phyloP scores from a whole-genome alignment of 768 basidiomycete species.

The Lyophyllum atratum region DNA sequence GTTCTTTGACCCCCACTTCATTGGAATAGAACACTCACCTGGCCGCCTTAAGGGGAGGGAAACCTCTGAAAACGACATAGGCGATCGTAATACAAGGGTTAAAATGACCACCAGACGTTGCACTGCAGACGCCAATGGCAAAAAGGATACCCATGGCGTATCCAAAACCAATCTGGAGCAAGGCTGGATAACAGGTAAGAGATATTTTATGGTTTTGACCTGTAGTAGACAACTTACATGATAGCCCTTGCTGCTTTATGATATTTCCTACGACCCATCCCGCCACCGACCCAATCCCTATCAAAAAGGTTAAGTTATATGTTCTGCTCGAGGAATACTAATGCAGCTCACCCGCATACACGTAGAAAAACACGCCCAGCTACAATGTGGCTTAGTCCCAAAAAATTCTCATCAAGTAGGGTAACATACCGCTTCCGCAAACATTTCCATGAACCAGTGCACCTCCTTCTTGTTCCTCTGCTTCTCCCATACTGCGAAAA shows the following conservation, averaged over 20 bases:
- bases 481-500: slow-evolving; percentile 53
- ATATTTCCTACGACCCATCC: slow-evolving; percentile 50
- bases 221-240: slow-evolving; percentile 42
- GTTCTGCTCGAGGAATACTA: too few relatives aligned
- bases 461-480: slow-evolving; percentile 39
- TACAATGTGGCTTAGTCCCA: slow-evolving; percentile 22
- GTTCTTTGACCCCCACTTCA: neutral
- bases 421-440: slow-evolving; percentile 59
- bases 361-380: slow-evolving; percentile 66
- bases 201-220: neutral
- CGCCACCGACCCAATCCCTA: slow-evolving; percentile 58
- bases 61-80: slow-evolving; percentile 51
- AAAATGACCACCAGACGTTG: slow-evolving; percentile 66
- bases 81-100: slow-evolving; percentile 63
- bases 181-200: slow-evolving; percentile 32
- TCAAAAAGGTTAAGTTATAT: neutral
- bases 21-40: slow-evolving; percentile 32
- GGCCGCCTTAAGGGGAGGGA: slow-evolving; percentile 51
- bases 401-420: neutral
- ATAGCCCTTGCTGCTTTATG: slow-evolving; percentile 38
- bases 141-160: slow-evolving; percentile 63
- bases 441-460: slow-evolving; percentile 58
- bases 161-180: slow-evolving; percentile 59
- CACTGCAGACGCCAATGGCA: slow-evolving; percentile 51
- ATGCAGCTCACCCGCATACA: slow-evolving; percentile 42